These are phyloP conservation scores for Dothiorella sarmentorum DNA, from an alignment of 2,329 filamentous ascomycete genomes.

Conservation along the genomic window DNA sequence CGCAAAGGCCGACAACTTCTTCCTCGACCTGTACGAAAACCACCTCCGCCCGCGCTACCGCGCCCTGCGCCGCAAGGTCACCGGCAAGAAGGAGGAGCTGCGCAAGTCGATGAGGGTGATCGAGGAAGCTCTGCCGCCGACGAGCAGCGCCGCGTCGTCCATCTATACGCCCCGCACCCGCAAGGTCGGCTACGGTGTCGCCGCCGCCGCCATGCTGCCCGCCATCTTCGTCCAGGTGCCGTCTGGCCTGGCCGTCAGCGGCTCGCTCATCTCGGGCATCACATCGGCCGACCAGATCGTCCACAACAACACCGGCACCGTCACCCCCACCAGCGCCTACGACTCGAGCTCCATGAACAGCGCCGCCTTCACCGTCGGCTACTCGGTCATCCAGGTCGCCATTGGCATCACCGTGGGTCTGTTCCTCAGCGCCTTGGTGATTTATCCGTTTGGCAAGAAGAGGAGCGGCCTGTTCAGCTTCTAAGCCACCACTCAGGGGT, in stretches of 20 bases:
- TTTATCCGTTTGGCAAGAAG: conserved; percentile 50
- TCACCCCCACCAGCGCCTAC: neutral
- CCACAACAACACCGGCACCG: conserved; percentile 41
- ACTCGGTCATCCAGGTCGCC: conserved; percentile 48
- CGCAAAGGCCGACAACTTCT: conserved; percentile 54
- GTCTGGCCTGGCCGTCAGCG: conserved; percentile 56
- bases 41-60: conserved; percentile 42
- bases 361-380: conserved; percentile 47
- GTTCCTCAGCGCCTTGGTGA: conserved; percentile 47
- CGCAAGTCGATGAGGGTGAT: neutral
- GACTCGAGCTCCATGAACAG: conserved; percentile 35
- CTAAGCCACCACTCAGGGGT: conserved; percentile 11
- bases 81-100: conserved; percentile 21
- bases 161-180: conserved; percentile 29
- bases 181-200: conserved; percentile 66
- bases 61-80: conserved; percentile 31
- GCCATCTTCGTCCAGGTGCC: conserved; percentile 74
- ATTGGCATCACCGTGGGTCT: conserved; percentile 51
- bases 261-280: conserved; percentile 55
- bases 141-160: no score
- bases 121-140: neutral
- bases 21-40: conserved; percentile 53
- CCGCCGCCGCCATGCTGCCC: conserved; percentile 79
- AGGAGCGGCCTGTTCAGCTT: conserved; percentile 44
- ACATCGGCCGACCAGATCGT: conserved; percentile 56